Percentiles rank a stretch among this genome's conserved stretches.
These are phyloP conservation scores for Phialophora tarda DNA, from an alignment of 2,329 filamentous ascomycete genomes.

Conservation along the genomic window DNA sequence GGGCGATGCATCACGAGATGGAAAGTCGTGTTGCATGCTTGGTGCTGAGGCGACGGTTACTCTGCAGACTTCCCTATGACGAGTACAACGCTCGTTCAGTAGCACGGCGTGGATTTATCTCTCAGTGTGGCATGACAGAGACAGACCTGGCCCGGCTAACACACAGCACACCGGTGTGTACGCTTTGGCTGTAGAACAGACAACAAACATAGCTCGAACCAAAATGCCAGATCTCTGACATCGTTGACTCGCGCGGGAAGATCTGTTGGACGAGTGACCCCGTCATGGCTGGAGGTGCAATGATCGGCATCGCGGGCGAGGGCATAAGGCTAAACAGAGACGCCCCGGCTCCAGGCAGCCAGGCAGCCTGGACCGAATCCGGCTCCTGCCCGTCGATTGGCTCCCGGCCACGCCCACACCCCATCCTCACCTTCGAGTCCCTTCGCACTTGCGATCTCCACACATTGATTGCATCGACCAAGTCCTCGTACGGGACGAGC, in stretches of 20 bases:
- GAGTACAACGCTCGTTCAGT: neutral
- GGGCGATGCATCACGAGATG: conserved; percentile 23
- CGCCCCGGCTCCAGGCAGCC: neutral
- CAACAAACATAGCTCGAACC: neutral
- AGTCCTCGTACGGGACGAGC: neutral
- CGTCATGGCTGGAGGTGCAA: neutral
- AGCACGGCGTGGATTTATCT: neutral
- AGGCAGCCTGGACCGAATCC: neutral
- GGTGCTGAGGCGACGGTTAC: neutral
- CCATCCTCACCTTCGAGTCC: conserved; percentile 1
- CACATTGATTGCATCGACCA: conserved; percentile 14
- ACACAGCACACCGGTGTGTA: neutral
- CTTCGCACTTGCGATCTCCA: conserved; percentile 10
- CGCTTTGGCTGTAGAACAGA: neutral
- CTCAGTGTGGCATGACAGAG: neutral
- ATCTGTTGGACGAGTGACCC: neutral
- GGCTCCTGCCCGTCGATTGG: neutral
- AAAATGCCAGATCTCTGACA: neutral
- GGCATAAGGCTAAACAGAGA: conserved; percentile 21
- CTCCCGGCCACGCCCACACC: neutral
- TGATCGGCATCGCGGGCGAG: neutral
- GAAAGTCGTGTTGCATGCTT: neutral
- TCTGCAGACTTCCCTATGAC: neutral
- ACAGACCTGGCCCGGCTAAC: neutral
- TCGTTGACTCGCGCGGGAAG: neutral